phyloP scores from a whole-genome alignment of 306 rosid species.

The Herpetospermum pedunculosum region DNA sequence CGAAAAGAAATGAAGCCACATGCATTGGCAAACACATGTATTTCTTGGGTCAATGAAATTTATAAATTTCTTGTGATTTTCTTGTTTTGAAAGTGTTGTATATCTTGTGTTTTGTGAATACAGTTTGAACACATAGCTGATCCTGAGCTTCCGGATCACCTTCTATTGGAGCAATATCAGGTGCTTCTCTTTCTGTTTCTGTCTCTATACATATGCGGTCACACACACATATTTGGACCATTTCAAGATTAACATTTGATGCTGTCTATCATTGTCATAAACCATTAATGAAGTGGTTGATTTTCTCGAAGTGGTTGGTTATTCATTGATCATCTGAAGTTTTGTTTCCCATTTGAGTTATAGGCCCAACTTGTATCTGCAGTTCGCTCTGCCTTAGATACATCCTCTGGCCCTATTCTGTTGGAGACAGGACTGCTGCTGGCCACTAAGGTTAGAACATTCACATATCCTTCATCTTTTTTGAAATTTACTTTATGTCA shows the following conservation, averaged over 20 bases:
- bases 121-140: conserved; percentile 73
- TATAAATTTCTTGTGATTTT: background rate
- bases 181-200: conserved; percentile 22
- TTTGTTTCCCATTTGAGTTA: conserved; percentile 16
- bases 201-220: background rate
- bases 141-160: conserved; percentile 97
- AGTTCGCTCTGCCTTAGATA: conserved; percentile 83
- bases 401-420: conserved; percentile 77
- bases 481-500: background rate
- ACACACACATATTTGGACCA: background rate
- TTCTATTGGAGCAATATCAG: conserved; percentile 93
- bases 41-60: background rate
- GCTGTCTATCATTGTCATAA: background rate
- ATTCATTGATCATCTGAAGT: background rate
- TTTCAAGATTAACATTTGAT: conserved; percentile 3
- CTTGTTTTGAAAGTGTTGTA: conserved; percentile 13
- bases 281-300: background rate
- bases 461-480: conserved; percentile 8
- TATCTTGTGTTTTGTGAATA: conserved; percentile 24
- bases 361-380: conserved; percentile 98
- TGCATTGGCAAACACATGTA: background rate
- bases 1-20: background rate
- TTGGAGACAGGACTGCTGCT: conserved; percentile 93
- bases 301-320: background rate
- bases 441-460: conserved; percentile 73